Evolutionary conservation across 495 filamentous ascomycete genomes (phyloP), one percentile per base, ranked within the genome.

Genomic region (Penicillium paradoxum): DNA sequence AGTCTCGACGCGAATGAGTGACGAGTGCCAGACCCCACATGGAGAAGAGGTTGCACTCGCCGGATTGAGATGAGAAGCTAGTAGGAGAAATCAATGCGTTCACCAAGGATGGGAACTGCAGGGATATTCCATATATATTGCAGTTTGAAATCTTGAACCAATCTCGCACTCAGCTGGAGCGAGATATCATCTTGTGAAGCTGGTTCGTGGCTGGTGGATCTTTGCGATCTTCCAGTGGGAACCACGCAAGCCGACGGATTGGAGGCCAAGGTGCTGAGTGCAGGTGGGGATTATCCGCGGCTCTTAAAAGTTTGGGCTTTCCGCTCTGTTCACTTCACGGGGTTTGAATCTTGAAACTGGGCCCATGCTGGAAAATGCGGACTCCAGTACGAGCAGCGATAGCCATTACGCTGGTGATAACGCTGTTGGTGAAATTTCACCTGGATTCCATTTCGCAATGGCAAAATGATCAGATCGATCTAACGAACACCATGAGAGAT

Each of bases 381-480:
- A 30, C 51, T 32, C 38, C 53, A 34, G 40, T 49, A 43, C 61
- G 61, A 36, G 49, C 53, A 15, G 44, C 45, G n/a, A 45, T 62
- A 32, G 39, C 53, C 42, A 29, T 55, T 38, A 39, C 27, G 17
- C 43, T 66, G 45, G 46, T 64, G 9, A 8, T 49, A 22, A 42
- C 55, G 2, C 2, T 66, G 19, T 53, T 61, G 32, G 49, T 59
- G 29, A 66, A 61, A 41, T 39, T 25, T n/a, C 60, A 66, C 46
- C 40, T 66, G 18, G 41, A 54, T 21, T 61, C 57, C 1, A 45
- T 66, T 22, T 44, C 53, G 34, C 39, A 59, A 54, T 58, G 49
- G 55, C 54, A 40, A n/a, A 18, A 40, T 42, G 43, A 27, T 27
- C 19, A 37, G 32, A 24, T 13, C 34, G 21, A 50, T 21, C 25